Evolutionary conservation across 2,329 filamentous ascomycete genomes (phyloP).

Genomic region (Penicillium sp.): DNA sequence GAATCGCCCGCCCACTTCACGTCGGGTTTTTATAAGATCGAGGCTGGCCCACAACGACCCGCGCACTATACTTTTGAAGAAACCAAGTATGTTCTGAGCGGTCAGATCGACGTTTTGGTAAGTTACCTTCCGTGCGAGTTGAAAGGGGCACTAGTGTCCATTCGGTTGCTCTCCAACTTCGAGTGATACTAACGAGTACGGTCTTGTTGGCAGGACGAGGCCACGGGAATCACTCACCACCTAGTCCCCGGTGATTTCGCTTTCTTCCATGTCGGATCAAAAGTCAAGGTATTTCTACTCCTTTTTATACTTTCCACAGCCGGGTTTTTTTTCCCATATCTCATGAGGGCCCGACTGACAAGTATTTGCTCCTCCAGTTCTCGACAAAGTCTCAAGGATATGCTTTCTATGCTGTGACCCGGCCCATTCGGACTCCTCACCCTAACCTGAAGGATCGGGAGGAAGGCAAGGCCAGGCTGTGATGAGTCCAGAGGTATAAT

Average conservation of each 20-base stretch:
- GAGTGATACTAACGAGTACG: background rate
- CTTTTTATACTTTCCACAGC: background rate
- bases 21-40: constrained; percentile 31
- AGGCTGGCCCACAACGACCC: constrained; percentile 24
- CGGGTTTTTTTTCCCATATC: background rate
- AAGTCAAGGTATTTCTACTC: constrained; percentile 22
- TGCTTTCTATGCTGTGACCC: constrained; percentile 27
- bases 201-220: constrained; percentile 13
- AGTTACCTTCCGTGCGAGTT: background rate
- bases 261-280: constrained; percentile 23
- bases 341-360: constrained; percentile 1
- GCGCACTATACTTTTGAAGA: constrained; percentile 28
- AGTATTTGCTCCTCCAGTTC: constrained; percentile 15
- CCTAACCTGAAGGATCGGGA: constrained; percentile 24
- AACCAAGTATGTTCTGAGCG: constrained; percentile 29
- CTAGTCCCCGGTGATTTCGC: constrained; percentile 22
- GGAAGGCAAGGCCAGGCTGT: constrained; percentile 17
- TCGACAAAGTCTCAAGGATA: constrained; percentile 25
- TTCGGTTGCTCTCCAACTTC: background rate
- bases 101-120: constrained; percentile 30
- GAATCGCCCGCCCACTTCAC: constrained; percentile 25
- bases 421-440: constrained; percentile 21
- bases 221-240: constrained; percentile 20
- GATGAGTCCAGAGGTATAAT: background rate
- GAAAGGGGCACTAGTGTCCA: background rate